Percentiles rank a stretch among this genome's conserved stretches.
Evolutionary conservation across 2,329 filamentous ascomycete genomes (phyloP).

Genomic region (Epichloe amarillans): DNA sequence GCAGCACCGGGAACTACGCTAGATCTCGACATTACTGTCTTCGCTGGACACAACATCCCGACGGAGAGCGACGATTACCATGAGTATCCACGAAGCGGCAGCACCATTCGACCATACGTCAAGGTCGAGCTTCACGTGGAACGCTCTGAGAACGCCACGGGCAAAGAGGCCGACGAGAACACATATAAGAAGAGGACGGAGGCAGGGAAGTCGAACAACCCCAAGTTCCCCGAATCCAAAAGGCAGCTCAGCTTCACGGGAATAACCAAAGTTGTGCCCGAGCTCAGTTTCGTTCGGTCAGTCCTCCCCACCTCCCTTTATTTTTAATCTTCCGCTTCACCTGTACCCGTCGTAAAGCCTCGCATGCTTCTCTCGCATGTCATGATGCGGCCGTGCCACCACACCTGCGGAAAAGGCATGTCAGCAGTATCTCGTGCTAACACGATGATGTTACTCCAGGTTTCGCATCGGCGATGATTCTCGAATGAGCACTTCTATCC

Average conservation of each 20-base stretch:
- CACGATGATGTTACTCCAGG: constrained; percentile 18
- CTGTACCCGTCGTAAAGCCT: background rate
- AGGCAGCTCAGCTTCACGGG: constrained; percentile 45
- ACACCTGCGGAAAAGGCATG: background rate
- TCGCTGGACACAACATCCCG: constrained; percentile 60
- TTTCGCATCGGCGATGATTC: constrained; percentile 41
- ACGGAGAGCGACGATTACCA: constrained; percentile 17
- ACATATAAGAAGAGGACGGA: constrained; percentile 47
- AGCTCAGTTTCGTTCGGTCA: constrained; percentile 62
- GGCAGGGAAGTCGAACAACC: constrained; percentile 43
- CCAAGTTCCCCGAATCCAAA: constrained; percentile 43
- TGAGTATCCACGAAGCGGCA: constrained; percentile 18
- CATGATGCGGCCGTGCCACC: background rate
- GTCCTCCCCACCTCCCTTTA: constrained; percentile 14
- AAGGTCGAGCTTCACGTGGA: constrained; percentile 75
- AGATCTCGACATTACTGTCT: constrained; percentile 56
- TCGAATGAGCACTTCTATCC: constrained; percentile 23
- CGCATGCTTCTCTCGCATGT: background rate
- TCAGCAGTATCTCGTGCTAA: constrained; percentile 8
- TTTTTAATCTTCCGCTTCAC: background rate
- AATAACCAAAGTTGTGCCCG: constrained; percentile 47
- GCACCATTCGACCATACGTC: constrained; percentile 52
- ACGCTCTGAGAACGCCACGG: constrained; percentile 27
- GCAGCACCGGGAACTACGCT: constrained; percentile 40
- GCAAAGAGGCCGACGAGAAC: constrained; percentile 28